Evolutionary conservation across 129 eudicot species (phyloP).

Genomic region (Lonicera japonica): DNA sequence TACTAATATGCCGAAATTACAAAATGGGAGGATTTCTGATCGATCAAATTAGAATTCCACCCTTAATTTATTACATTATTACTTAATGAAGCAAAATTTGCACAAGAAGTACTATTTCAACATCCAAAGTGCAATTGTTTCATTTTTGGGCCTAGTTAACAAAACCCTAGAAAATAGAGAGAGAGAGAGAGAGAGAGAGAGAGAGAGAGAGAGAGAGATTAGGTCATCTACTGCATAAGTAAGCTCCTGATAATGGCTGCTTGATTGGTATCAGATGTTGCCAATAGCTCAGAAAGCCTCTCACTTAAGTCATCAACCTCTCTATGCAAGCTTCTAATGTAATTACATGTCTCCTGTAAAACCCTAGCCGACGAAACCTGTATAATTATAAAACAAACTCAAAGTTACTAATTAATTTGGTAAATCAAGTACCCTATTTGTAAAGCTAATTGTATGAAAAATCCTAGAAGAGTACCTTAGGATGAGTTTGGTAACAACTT

Average conservation of each 20-base stretch:
- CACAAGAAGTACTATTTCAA: background rate
- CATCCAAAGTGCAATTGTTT: background rate
- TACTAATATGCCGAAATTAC: background rate
- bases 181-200: too few relatives aligned
- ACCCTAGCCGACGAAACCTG: constrained; percentile 51
- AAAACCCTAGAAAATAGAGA: background rate
- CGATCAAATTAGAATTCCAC: background rate
- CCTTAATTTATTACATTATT: background rate
- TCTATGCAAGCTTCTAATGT: constrained; percentile 47
- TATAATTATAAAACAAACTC: background rate
- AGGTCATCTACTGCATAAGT: constrained; percentile 16
- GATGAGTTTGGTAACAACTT: too few relatives aligned
- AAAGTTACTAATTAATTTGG: background rate
- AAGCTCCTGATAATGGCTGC: constrained; percentile 49
- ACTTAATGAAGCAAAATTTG: background rate
- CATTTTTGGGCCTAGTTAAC: background rate
- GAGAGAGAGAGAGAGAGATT: too few relatives aligned
- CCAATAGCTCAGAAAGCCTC: constrained; percentile 39
- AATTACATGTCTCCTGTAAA: constrained; percentile 50
- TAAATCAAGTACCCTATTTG: too few relatives aligned
- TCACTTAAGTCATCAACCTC: constrained; percentile 58
- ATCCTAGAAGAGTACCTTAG: too few relatives aligned
- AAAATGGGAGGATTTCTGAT: background rate
- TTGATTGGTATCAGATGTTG: constrained; percentile 36
- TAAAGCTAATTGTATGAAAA: background rate